Percentiles rank a stretch among this genome's conserved stretches.
phyloP scores from a whole-genome alignment of 345 rosid genomes.

The Gossypium sturtianum region DNA sequence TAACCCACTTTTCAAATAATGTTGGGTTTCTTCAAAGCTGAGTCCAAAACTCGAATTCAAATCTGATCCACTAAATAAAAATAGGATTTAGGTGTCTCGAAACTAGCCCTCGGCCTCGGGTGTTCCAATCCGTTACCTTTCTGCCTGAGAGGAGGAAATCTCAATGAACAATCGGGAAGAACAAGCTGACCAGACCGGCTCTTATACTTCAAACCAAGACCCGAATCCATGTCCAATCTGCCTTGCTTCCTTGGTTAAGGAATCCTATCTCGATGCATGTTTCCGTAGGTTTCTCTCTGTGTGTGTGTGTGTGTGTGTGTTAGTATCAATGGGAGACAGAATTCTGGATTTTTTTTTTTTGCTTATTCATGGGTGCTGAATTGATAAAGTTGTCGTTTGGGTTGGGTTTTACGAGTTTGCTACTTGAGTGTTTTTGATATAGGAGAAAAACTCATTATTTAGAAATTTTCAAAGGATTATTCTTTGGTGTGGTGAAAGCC shows the following conservation, averaged over 20 bases:
- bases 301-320: conserved; percentile 13
- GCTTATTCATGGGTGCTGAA: not conserved
- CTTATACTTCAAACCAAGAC: not conserved
- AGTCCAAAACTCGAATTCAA: not conserved
- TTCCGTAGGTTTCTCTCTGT: conserved; percentile 50
- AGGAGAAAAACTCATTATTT: not conserved
- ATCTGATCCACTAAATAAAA: not conserved
- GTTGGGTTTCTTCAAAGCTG: no score
- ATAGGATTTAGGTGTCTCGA: no score
- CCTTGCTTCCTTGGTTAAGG: conserved; percentile 46
- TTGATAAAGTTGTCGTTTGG: not conserved
- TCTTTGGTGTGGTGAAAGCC: not conserved
- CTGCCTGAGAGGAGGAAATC: not conserved
- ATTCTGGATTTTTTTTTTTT: not conserved
- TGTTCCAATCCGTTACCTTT: not conserved
- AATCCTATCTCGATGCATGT: conserved; percentile 75
- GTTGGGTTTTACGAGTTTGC: conserved; percentile 6
- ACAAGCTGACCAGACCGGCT: not conserved
- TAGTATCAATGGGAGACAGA: not conserved
- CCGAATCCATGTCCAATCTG: conserved; percentile 61
- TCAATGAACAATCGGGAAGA: conserved; percentile 5
- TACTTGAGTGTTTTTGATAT: not conserved
- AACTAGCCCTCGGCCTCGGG: not conserved
- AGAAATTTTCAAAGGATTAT: not conserved
- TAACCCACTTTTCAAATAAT: no score